Evolutionary conservation across 768 basidiomycete genomes (phyloP).

Genomic region (Tylopilus subfusipes): DNA sequence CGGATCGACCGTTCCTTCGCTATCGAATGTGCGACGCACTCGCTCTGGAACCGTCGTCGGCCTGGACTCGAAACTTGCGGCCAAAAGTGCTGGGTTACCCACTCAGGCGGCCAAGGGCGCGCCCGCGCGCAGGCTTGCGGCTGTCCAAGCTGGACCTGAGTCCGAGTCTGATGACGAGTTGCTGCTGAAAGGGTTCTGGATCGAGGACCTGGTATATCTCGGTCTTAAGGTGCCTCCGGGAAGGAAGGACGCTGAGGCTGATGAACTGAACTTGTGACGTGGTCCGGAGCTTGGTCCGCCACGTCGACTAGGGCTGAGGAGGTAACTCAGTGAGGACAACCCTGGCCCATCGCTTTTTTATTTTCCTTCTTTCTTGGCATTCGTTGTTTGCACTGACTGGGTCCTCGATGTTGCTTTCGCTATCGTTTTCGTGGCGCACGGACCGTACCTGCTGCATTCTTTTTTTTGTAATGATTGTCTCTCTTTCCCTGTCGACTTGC

Average conservation of each 20-base stretch:
- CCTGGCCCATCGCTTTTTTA: neutral
- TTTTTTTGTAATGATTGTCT: neutral
- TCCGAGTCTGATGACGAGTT: slow-evolving; percentile 27
- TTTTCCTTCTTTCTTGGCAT: neutral
- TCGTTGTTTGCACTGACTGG: neutral
- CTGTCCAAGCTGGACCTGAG: slow-evolving; percentile 6
- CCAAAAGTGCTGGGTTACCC: neutral
- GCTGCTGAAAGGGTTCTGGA: slow-evolving; percentile 18
- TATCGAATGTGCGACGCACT: slow-evolving; percentile 36
- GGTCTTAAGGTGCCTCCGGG: slow-evolving; percentile 9
- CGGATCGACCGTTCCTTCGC: neutral
- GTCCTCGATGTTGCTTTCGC: neutral
- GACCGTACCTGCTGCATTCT: slow-evolving; percentile 5
- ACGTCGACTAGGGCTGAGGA: slow-evolving; percentile 7
- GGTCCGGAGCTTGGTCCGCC: slow-evolving; percentile 6
- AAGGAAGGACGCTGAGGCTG: slow-evolving; percentile 4
- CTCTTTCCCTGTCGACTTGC: neutral
- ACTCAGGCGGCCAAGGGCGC: neutral
- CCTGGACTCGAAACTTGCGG: slow-evolving; percentile 23
- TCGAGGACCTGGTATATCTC: slow-evolving; percentile 22
- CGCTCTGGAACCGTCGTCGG: slow-evolving; percentile 49
- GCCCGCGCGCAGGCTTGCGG: neutral
- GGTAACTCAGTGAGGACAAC: neutral
- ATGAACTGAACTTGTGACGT: slow-evolving; percentile 29
- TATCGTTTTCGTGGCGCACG: slow-evolving; percentile 5